phyloP scores from a whole-genome alignment of 352 stramenopile species.

The Phytophthora citricola region DNA sequence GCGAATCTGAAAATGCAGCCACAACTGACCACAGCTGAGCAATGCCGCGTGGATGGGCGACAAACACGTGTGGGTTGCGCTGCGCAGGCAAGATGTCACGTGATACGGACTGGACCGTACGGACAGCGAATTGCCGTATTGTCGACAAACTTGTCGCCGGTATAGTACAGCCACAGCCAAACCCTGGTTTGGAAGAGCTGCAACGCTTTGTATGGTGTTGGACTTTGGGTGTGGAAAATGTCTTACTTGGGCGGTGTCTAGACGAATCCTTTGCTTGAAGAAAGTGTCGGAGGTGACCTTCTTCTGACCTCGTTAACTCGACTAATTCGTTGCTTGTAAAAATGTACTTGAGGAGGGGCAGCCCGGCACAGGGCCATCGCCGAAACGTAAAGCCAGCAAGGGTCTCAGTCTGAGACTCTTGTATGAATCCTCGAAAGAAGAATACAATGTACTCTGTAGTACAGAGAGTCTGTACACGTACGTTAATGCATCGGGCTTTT shows the following conservation, averaged over 20 bases:
- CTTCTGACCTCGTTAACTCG: too few species aligned
- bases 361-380: too few species aligned
- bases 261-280: neutral
- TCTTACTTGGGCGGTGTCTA: too few species aligned
- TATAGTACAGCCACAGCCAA: neutral
- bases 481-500: too few species aligned
- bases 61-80: neutral
- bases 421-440: too few species aligned
- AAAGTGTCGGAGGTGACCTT: neutral
- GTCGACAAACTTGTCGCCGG: neutral
- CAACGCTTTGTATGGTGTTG: neutral
- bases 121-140: slow-evolving; percentile 4
- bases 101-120: neutral
- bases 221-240: neutral
- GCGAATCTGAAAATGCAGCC: neutral
- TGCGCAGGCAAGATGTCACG: neutral
- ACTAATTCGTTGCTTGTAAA: too few species aligned
- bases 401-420: too few species aligned
- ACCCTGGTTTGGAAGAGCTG: neutral
- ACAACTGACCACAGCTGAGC: slow-evolving; percentile 1
- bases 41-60: slow-evolving; percentile 3
- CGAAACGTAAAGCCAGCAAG: too few species aligned
- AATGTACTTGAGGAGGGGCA: too few species aligned
- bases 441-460: too few species aligned
- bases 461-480: too few species aligned